A percentile compares a stretch with the other conserved stretches of the same genome.
These are phyloP conservation scores for Zymoseptoria ardabiliae DNA, from an alignment of 2,329 filamentous ascomycete species.

Conservation along the genomic window DNA sequence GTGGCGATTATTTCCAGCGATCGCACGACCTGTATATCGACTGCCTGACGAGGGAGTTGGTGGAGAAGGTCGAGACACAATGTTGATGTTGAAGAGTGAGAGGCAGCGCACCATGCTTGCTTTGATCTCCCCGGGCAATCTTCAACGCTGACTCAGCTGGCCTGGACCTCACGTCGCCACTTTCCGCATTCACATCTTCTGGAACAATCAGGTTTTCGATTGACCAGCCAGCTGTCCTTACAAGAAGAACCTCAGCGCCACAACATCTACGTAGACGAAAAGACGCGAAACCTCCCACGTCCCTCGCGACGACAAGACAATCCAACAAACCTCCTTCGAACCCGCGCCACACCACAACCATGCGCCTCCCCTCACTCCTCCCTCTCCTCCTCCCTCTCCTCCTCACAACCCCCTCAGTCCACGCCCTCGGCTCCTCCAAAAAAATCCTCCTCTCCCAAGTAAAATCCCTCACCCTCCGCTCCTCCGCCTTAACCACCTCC, in stretches of 20 bases:
- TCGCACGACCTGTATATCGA: no score
- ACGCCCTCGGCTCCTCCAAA: conserved; percentile 7
- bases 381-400: conserved; percentile 1
- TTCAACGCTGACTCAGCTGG: background rate
- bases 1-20: background rate
- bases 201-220: background rate
- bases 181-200: background rate
- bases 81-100: conserved; percentile 4
- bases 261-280: background rate
- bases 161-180: background rate
- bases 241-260: background rate
- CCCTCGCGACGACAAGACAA: background rate
- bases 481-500: conserved; percentile 60
- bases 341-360: background rate
- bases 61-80: background rate
- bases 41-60: background rate
- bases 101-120: background rate
- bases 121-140: background rate
- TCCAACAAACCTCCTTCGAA: background rate
- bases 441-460: conserved; percentile 58
- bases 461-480: conserved; percentile 68
- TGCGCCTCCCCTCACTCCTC: conserved; percentile 7
- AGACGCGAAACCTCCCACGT: background rate
- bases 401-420: conserved; percentile 1
- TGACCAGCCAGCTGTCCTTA: background rate